These are phyloP conservation scores for Paramecium primaurelia DNA, from an alignment of 73 alveolate genomes.

Conservation along the genomic window DNA sequence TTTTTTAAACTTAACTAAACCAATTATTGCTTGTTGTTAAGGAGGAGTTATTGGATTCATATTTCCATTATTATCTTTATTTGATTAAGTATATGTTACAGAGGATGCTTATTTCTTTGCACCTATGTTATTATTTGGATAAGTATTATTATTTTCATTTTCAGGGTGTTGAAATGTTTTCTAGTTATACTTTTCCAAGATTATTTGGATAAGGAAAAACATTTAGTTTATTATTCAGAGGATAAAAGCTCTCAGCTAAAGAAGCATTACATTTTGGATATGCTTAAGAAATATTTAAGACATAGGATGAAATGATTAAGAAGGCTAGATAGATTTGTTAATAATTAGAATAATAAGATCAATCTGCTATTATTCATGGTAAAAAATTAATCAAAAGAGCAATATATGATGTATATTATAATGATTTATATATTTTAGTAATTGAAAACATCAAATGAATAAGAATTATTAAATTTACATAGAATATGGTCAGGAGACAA, in stretches of 20 bases:
- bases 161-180: constrained; percentile 8
- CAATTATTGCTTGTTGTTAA: constrained; percentile 15
- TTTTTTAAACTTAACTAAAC: not conserved
- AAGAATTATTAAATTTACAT: not conserved
- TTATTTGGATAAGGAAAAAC: not conserved
- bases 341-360: not conserved
- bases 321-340: not conserved
- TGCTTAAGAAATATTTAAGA: constrained; percentile 1
- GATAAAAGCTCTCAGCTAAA: not conserved
- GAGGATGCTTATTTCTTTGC: constrained; percentile 30
- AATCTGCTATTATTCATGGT: not conserved
- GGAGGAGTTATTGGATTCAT: constrained; percentile 34
- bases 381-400: not conserved
- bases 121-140: constrained; percentile 37
- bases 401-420: not conserved
- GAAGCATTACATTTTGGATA: constrained; percentile 29
- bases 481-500: not conserved
- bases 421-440: not conserved
- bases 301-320: not conserved
- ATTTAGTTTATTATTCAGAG: not conserved
- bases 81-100: constrained; percentile 20
- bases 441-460: not conserved
- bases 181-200: constrained; percentile 4
- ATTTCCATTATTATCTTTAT: not conserved
- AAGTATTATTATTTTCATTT: not conserved